phyloP scores from a whole-genome alignment of 768 basidiomycete genomes.

The Termitomyces heimii region DNA sequence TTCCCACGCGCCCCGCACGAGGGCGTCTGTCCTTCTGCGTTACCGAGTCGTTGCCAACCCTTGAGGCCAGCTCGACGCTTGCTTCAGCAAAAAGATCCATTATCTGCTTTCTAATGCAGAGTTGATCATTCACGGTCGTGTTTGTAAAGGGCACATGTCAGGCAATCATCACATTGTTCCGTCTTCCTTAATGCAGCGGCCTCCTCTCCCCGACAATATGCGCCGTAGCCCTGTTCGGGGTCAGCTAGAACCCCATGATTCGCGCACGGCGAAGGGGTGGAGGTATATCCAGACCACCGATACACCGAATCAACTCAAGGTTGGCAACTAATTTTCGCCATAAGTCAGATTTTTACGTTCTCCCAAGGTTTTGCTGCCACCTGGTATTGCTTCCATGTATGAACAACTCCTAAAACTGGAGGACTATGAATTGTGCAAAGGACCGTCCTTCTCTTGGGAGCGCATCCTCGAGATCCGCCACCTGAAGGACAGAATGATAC shows the following conservation, averaged over 20 bases:
- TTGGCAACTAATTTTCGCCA: conserved; percentile 16
- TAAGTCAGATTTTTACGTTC: background rate
- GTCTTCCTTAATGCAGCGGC: conserved; percentile 11
- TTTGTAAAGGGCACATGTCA: conserved; percentile 8
- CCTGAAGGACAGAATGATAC: conserved; percentile 78
- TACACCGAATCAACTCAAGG: conserved; percentile 72
- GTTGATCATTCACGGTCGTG: conserved; percentile 8
- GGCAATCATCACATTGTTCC: conserved; percentile 10
- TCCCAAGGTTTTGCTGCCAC: conserved; percentile 60
- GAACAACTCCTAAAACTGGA: conserved; percentile 61
- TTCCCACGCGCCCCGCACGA: conserved; percentile 1
- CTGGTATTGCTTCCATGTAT: conserved; percentile 60
- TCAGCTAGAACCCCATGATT: conserved; percentile 65
- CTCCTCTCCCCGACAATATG: conserved; percentile 43
- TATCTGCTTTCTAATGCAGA: background rate
- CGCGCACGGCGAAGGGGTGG: conserved; percentile 51
- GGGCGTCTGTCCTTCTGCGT: background rate
- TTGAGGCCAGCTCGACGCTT: background rate
- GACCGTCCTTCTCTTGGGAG: conserved; percentile 54
- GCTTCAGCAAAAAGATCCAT: background rate
- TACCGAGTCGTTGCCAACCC: background rate
- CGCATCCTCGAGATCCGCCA: conserved; percentile 70
- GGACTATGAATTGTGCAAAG: conserved; percentile 52
- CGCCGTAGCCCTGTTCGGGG: conserved; percentile 66
- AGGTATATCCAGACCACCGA: conserved; percentile 74